Evolutionary conservation across 768 basidiomycete species (phyloP).

Genomic region (Lactarius sp.): DNA sequence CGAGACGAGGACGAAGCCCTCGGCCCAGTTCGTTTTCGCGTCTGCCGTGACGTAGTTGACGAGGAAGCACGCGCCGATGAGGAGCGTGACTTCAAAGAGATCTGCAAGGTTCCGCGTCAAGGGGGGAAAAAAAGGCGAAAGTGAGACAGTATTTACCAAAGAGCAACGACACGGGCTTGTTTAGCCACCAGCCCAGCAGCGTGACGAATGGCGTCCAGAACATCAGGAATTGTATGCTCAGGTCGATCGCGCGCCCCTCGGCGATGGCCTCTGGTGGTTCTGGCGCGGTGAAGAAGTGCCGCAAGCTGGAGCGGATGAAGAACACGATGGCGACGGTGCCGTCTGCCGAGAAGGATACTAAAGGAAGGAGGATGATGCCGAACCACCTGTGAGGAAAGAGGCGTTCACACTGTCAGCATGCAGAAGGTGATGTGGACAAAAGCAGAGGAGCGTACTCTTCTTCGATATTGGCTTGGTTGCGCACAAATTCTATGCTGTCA

Average conservation of each 20-base stretch:
- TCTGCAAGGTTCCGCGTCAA: conserved; percentile 37
- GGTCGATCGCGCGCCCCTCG: conserved; percentile 64
- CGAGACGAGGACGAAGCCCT: conserved; percentile 59
- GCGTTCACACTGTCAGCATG: not conserved
- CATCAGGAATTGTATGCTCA: conserved; percentile 71
- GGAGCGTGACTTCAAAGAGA: conserved; percentile 59
- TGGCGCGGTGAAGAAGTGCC: conserved; percentile 38
- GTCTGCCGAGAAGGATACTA: conserved; percentile 71
- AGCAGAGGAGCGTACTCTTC: conserved; percentile 43
- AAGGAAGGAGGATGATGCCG: conserved; percentile 64
- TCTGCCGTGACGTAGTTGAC: conserved; percentile 80
- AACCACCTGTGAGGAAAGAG: conserved; percentile 48
- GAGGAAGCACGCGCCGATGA: conserved; percentile 65
- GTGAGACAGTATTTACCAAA: conserved; percentile 48
- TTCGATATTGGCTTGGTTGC: conserved; percentile 39
- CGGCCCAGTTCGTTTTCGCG: conserved; percentile 74
- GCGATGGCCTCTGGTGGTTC: conserved; percentile 53
- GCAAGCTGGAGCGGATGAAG: conserved; percentile 45
- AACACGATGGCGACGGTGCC: conserved; percentile 55
- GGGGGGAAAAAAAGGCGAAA: too few relatives aligned
- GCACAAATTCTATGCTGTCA: conserved; percentile 55
- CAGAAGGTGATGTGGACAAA: not conserved
- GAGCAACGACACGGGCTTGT: conserved; percentile 55
- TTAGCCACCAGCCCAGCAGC: conserved; percentile 61
- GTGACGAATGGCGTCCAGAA: conserved; percentile 78